A percentile compares a stretch with the other conserved stretches of the same genome.
Conservation (phyloP, 2,329 filamentous ascomycete genomes). For the Talaromyces sp. region DNA sequence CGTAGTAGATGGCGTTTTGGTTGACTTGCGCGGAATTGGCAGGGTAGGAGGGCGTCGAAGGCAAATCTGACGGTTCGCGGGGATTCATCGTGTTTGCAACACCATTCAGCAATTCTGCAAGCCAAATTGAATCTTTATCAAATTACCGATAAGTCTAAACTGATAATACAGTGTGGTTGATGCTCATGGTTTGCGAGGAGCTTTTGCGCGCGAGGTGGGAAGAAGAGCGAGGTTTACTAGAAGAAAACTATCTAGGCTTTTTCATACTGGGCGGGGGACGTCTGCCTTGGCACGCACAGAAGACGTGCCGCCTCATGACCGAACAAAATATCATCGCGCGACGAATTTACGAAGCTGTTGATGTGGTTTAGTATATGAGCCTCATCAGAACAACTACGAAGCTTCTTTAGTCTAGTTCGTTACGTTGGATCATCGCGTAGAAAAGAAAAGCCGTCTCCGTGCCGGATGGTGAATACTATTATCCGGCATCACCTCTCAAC, state of each 20-base stretch:
- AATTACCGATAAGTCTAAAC: not conserved
- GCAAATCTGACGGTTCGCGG: constrained; percentile 40
- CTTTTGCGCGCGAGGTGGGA: constrained; percentile 20
- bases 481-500: constrained; percentile 5
- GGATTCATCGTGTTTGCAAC: constrained; percentile 32
- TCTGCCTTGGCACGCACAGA: constrained; percentile 12
- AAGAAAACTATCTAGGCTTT: constrained; percentile 25
- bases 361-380: not conserved
- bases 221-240: constrained; percentile 27
- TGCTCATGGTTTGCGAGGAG: constrained; percentile 13
- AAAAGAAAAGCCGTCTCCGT: constrained; percentile 17
- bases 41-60: constrained; percentile 41
- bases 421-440: constrained; percentile 16
- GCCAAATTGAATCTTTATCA: not conserved
- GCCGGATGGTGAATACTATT: constrained; percentile 13
- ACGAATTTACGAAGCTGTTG: constrained; percentile 4
- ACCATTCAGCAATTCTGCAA: constrained; percentile 12
- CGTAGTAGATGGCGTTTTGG: constrained; percentile 41
- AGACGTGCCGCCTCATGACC: constrained; percentile 11
- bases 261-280: constrained; percentile 12
- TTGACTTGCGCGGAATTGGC: constrained; percentile 42
- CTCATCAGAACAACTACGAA: not conserved
- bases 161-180: not conserved
- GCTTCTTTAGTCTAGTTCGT: not conserved
- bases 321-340: constrained; percentile 4